Conservation (phyloP, 768 basidiomycete genomes). For the Clathrus columnatus region DNA sequence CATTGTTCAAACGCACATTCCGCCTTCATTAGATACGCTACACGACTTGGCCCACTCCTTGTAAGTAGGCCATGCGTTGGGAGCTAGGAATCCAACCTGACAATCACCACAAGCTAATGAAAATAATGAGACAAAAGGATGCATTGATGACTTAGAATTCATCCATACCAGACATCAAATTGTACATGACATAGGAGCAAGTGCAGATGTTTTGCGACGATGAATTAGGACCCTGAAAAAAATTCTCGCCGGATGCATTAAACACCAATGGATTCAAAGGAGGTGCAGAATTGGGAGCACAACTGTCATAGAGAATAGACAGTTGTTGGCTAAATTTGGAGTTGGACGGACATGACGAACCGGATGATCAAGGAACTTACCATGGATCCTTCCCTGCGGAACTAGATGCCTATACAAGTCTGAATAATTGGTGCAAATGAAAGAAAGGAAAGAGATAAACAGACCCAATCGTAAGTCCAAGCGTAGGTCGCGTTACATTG, state of each 20-base stretch:
- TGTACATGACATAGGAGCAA: slow-evolving; percentile 10
- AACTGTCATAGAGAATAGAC: background rate
- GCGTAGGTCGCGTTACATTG: slow-evolving; percentile 7
- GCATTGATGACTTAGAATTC: background rate
- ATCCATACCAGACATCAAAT: slow-evolving; percentile 8
- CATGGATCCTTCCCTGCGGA: slow-evolving; percentile 1
- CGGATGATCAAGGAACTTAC: background rate
- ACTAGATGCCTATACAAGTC: slow-evolving; percentile 1
- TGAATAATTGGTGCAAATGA: background rate
- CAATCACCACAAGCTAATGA: background rate
- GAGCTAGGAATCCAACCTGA: slow-evolving; percentile 6
- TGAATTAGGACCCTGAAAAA: slow-evolving; percentile 4
- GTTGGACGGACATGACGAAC: background rate
- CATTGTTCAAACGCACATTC: background rate
- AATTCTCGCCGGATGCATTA: slow-evolving; percentile 5
- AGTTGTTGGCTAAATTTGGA: slow-evolving; percentile 2
- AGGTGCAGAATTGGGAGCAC: slow-evolving; percentile 5
- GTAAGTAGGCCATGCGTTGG: slow-evolving; percentile 7
- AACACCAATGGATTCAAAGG: slow-evolving; percentile 6
- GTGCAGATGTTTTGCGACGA: slow-evolving; percentile 8
- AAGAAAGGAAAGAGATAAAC: background rate
- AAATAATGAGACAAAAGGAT: background rate
- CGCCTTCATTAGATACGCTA: background rate
- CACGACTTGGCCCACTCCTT: slow-evolving; percentile 5
- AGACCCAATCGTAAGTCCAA: slow-evolving; percentile 7